Conservation (phyloP, 2,329 filamentous ascomycete species). For the Diaporthe sp. region DNA sequence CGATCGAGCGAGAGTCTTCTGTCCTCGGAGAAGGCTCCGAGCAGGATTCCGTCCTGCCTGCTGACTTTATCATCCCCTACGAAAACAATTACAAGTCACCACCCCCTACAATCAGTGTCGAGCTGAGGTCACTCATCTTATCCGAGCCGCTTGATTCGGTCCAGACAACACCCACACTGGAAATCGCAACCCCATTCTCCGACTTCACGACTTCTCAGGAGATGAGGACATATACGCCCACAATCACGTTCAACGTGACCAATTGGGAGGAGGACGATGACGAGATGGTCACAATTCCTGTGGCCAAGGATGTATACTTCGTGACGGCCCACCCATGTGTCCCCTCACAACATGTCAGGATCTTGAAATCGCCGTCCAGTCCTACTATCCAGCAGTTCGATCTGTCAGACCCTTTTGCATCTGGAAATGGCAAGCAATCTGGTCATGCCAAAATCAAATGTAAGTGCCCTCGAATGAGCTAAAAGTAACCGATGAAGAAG, state of each 20-base stretch:
- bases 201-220: conserved; percentile 50
- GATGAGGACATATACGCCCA: conserved; percentile 56
- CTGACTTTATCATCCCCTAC: conserved; percentile 73
- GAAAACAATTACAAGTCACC: conserved; percentile 66
- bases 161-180: conserved; percentile 59
- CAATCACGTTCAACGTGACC: conserved; percentile 57
- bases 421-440: conserved; percentile 56
- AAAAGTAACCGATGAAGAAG: background rate
- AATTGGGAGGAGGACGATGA: conserved; percentile 56
- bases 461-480: conserved; percentile 46
- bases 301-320: conserved; percentile 73
- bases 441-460: conserved; percentile 63
- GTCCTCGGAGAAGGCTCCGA: conserved; percentile 70
- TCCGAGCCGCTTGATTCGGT: conserved; percentile 59
- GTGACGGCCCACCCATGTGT: conserved; percentile 76
- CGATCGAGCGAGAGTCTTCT: conserved; percentile 71
- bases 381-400: conserved; percentile 71
- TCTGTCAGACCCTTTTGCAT: conserved; percentile 59
- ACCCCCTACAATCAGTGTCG: conserved; percentile 62
- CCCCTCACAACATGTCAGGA: conserved; percentile 68
- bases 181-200: conserved; percentile 52
- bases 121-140: conserved; percentile 66
- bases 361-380: conserved; percentile 71
- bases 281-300: conserved; percentile 56
- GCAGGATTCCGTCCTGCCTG: conserved; percentile 66